Evolutionary conservation across 78 protist genomes (phyloP), one percentile per base, ranked within the genome.

Genomic region (Dictyostelium intermedium): DNA sequence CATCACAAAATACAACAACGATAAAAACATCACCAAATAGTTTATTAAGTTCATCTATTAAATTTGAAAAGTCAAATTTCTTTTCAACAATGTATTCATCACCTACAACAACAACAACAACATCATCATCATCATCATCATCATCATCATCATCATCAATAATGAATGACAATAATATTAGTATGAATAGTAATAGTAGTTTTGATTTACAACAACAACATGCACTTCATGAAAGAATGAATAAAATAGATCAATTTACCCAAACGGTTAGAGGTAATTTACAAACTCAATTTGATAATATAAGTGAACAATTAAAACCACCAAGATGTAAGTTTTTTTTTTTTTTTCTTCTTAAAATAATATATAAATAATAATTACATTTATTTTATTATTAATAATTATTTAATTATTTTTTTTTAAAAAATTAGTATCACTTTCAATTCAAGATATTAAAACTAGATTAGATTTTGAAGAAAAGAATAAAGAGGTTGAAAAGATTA

Each of bases 381-480:
- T n/a, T n/a, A n/a, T n/a, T n/a, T n/a, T n/a, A n/a, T n/a, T n/a
- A n/a, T n/a, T n/a, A n/a, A n/a, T 69, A 30, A 30, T 69, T 9
- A 69, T 2, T n/a, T 70, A n/a, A 32, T n/a, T 9, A 32, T 32
- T 70, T 70, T 32, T 18, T 20, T 60, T 23, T 60, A n/a, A 8
- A 45, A 45, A 41, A 32, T 5, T 32, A 84, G 78, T 83, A 30
- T 83, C 91, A 73, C 50, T 85, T 30, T 50, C 91, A 34, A 14
- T 66, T 11, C 25, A 30, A 7, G 91, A 85, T 74, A 47, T 85
- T 35, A 41, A 30, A 34, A 85, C 82, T 23, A 56, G 60, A 34
- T 85, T 85, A 30, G 91, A 85, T 34, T 47, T 13, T 50, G 91
- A 85, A 34, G 91, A 85, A 74, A 70, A 85, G 14, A 39, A 35